Conservation (phyloP, 352 stramenopile species). For the Halophytophthora polymorphica region DNA sequence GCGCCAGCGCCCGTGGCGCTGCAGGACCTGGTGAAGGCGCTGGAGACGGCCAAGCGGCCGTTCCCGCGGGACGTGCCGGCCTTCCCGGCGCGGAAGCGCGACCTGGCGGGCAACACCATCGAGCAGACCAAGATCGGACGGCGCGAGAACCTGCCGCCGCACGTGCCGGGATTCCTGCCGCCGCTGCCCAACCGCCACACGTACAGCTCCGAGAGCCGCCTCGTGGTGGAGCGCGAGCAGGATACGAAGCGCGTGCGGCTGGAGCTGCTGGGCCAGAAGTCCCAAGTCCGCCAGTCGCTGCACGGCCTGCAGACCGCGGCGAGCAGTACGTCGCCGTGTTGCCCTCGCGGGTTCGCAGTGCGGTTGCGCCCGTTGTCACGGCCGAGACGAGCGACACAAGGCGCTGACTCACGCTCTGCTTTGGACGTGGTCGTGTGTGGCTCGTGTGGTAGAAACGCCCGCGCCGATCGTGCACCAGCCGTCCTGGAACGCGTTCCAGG, state of each 20-base stretch:
- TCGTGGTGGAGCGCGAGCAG: constrained; percentile 54
- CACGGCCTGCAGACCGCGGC: constrained; percentile 43
- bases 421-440: constrained; percentile 2
- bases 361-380: too few species aligned
- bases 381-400: too few species aligned
- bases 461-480: constrained; percentile 36
- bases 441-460: constrained; percentile 32
- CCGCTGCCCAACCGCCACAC: constrained; percentile 56
- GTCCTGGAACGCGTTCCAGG: constrained; percentile 54
- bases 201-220: constrained; percentile 49
- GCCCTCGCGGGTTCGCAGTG: not conserved
- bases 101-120: constrained; percentile 40
- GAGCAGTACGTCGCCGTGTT: constrained; percentile 26
- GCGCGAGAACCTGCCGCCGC: constrained; percentile 40
- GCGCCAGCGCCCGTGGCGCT: constrained; percentile 40
- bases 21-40: constrained; percentile 44
- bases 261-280: constrained; percentile 56
- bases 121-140: constrained; percentile 58
- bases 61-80: constrained; percentile 52
- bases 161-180: constrained; percentile 51
- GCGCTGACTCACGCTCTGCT: constrained; percentile 3
- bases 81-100: constrained; percentile 52
- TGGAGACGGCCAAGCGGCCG: constrained; percentile 48
- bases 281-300: constrained; percentile 55
- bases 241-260: constrained; percentile 52